Evolutionary conservation across 106 monocot species (phyloP), one percentile per base, ranked within the genome.

Genomic region (Dioscorea alata): DNA sequence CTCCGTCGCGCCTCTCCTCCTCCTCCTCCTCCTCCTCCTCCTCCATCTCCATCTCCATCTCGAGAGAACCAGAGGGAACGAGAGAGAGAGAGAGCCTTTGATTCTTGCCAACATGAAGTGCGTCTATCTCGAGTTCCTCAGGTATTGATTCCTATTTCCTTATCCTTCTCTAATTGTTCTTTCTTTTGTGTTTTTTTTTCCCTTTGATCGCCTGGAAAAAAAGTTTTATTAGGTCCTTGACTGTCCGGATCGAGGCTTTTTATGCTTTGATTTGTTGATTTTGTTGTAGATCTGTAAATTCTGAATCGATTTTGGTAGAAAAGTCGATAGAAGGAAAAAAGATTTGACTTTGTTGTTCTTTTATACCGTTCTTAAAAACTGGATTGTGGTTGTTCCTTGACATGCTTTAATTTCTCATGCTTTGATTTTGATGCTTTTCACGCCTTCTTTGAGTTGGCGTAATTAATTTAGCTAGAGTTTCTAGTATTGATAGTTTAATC

Each of bases 1-100:
- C 68, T 33, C 69, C 70, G 35, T 71, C 66, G 33, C 24, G 28
- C 48, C n/a, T 19, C 18, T 8, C 49, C 28, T 7, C n/a, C n/a
- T n/a, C n/a, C n/a, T n/a, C n/a, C n/a, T n/a, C n/a, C n/a, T n/a
- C n/a, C 35, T 28, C 19, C 58, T 18, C 19, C 32, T 15, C 15
- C 34, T 20, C 1, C 57, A 34, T 34, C 34, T 15, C 48, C 8
- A 12, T 62, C 32, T 23, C 6, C 2, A 33, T 17, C 14, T 4
- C 63, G 33, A 63, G 23, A 22, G 14, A 32, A 15, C 14, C 15
- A 33, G 6, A 63, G 31, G 17, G 63, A 33, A 28, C n/a, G 18
- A 63, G 63, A 63, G 63, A 32, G 63, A 32, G 33, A 63, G 15
- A 32, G 32, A 32, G 31, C 33, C 33, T 33, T 63, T 16, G 16